Evolutionary conservation across 805 yeast genomes (phyloP).

Genomic region (Blastobotrys mokoenaii): DNA sequence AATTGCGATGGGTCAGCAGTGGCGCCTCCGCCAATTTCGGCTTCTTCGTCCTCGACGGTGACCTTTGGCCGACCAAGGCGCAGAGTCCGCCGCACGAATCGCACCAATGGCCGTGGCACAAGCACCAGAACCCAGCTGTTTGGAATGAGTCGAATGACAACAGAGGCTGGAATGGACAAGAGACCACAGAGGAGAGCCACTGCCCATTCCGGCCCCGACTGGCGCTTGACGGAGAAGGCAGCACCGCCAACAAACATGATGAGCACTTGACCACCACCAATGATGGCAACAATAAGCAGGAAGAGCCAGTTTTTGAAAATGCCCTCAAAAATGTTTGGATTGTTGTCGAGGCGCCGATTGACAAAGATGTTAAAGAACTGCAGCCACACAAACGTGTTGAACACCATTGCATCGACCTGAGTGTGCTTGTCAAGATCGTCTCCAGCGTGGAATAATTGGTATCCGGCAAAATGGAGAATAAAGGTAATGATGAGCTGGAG

Average conservation of each 20-base stretch:
- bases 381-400: slow-evolving; percentile 95
- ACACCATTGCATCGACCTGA: slow-evolving; percentile 75
- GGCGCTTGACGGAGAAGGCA: slow-evolving; percentile 76
- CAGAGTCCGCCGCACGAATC: slow-evolving; percentile 18
- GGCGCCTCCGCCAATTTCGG: slow-evolving; percentile 14
- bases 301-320: slow-evolving; percentile 79
- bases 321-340: slow-evolving; percentile 77
- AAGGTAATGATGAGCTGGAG: slow-evolving; percentile 78
- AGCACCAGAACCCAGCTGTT: slow-evolving; percentile 38
- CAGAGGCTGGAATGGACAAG: slow-evolving; percentile 73
- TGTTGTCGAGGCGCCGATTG: slow-evolving; percentile 78
- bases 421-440: slow-evolving; percentile 37
- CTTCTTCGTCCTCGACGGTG: slow-evolving; percentile 16
- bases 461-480: slow-evolving; percentile 72
- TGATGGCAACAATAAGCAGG: slow-evolving; percentile 57
- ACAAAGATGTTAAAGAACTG: slow-evolving; percentile 92
- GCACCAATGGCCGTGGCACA: slow-evolving; percentile 21
- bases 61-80: slow-evolving; percentile 17
- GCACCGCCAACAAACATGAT: slow-evolving; percentile 98
- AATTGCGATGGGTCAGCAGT: slow-evolving; percentile 14
- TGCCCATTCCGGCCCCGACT: slow-evolving; percentile 84
- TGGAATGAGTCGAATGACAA: slow-evolving; percentile 69
- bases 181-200: slow-evolving; percentile 77
- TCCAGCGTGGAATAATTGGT: slow-evolving; percentile 38
- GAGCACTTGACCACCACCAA: slow-evolving; percentile 76